Evolutionary conservation across 805 yeast species (phyloP), one percentile per base, ranked within the genome.

Genomic region (Diddensiella caesifluorescens): DNA sequence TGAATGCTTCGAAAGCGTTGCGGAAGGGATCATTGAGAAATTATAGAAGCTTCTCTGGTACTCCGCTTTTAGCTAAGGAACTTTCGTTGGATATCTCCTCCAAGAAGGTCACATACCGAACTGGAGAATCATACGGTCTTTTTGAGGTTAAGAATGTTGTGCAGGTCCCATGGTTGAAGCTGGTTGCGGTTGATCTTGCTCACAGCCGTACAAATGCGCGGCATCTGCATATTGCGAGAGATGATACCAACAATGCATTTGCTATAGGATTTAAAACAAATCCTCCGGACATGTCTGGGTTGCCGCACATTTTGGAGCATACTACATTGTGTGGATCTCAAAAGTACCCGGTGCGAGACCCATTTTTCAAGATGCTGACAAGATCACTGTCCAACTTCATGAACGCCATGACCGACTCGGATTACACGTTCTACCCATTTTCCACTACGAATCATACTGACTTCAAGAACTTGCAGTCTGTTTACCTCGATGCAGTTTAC

Each of bases 371-470:
- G 61, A 92, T 92, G 98, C 70, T 90, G 45, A 90, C 88, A 61
- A 68, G 97, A 49, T 87, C 97, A n/a, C 67, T 92, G 55, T 80
- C 96, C 25, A 92, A 87, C 60, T 92, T 88, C 63, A 92, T 92
- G 98, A 92, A 92, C 60, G 98, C 98, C 5, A 86, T 92, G 96
- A 92, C 98, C 0, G 98, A 95, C 18, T 89, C 84, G 53, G 97
- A 92, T 63, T 89, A 88, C 58, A 92, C 98, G 0, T 89, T 79
- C 62, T 92, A 84, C 55, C 98, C 98, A 3, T 92, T 92, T 68
- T 84, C 97, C 22, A 92, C 98, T 2, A 90, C 97, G 7, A 92
- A 92, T 62, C 60, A 63, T 32, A 75, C 75, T 41, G 98, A 92
- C 60, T 92, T 74, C 60, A 72, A 73, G 23, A 92, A 92, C 56